These are phyloP conservation scores for Penicillium odoratum DNA, from an alignment of 495 filamentous ascomycete species.

Conservation along the genomic window DNA sequence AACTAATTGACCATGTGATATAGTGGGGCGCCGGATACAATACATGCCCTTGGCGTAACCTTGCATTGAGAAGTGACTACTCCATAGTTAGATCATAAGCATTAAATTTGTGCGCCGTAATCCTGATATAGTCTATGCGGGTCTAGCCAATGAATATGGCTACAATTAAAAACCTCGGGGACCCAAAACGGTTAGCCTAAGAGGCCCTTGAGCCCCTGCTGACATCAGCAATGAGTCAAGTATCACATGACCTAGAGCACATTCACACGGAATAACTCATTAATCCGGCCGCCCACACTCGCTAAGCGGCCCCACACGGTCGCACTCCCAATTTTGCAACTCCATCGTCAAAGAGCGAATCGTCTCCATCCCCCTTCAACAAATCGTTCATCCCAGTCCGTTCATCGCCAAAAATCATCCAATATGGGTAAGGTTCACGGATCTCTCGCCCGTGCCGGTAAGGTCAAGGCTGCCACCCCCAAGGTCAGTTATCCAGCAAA, in stretches of 20 bases:
- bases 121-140: too few species aligned
- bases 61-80: too few species aligned
- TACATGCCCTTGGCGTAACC: too few species aligned
- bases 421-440: conserved; percentile 41
- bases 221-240: not conserved
- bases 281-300: conserved; percentile 1
- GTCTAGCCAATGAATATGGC: too few species aligned
- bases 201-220: not conserved
- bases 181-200: not conserved
- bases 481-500: conserved; percentile 59
- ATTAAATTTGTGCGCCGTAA: too few species aligned
- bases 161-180: not conserved
- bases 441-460: conserved; percentile 90
- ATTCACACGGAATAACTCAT: not conserved
- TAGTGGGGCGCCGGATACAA: too few species aligned
- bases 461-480: conserved; percentile 90
- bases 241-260: not conserved
- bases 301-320: conserved; percentile 4
- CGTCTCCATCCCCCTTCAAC: conserved; percentile 30
- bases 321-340: conserved; percentile 30
- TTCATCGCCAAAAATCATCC: conserved; percentile 35
- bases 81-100: too few species aligned
- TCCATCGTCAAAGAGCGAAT: conserved; percentile 25
- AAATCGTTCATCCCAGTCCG: conserved; percentile 22
- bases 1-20: too few species aligned